Conservation (phyloP, 441 rosid species). For the Aquilaria agallochum region DNA sequence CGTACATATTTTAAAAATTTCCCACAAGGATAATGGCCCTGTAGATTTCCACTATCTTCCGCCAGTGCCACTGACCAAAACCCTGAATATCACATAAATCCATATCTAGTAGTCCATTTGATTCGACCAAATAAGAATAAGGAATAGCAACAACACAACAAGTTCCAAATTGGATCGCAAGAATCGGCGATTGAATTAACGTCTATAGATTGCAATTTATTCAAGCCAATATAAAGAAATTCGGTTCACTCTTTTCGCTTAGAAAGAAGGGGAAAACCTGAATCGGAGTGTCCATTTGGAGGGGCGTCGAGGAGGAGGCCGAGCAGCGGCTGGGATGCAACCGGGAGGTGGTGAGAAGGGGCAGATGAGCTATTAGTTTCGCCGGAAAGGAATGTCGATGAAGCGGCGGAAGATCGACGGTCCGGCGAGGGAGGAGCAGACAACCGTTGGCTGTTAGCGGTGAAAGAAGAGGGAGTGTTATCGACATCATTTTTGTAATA, state of each 20-base stretch:
- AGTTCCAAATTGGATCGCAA: background rate
- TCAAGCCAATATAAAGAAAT: background rate
- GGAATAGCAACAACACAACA: background rate
- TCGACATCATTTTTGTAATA: too few species aligned
- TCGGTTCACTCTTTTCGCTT: background rate
- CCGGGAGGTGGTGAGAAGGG: slow-evolving; percentile 10
- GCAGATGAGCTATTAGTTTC: slow-evolving; percentile 10
- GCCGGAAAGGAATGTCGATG: slow-evolving; percentile 15
- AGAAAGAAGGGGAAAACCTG: slow-evolving; percentile 30
- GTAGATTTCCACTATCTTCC: too few species aligned
- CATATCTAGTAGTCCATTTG: too few species aligned
- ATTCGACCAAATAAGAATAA: too few species aligned
- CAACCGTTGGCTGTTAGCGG: slow-evolving; percentile 7
- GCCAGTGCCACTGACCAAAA: too few species aligned
- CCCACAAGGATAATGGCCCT: too few species aligned
- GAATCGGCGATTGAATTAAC: background rate
- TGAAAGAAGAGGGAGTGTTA: slow-evolving; percentile 6
- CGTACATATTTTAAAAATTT: too few species aligned
- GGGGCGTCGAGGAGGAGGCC: slow-evolving; percentile 48
- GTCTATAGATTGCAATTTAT: too few species aligned
- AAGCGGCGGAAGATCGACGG: slow-evolving; percentile 5
- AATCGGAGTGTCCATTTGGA: slow-evolving; percentile 32
- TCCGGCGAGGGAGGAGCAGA: slow-evolving; percentile 7
- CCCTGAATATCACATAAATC: too few species aligned
- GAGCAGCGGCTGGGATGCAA: slow-evolving; percentile 25